Evolutionary conservation across 2,329 filamentous ascomycete species (phyloP), one percentile per base, ranked within the genome.

Genomic region (Ceratocystis diversiconidia): DNA sequence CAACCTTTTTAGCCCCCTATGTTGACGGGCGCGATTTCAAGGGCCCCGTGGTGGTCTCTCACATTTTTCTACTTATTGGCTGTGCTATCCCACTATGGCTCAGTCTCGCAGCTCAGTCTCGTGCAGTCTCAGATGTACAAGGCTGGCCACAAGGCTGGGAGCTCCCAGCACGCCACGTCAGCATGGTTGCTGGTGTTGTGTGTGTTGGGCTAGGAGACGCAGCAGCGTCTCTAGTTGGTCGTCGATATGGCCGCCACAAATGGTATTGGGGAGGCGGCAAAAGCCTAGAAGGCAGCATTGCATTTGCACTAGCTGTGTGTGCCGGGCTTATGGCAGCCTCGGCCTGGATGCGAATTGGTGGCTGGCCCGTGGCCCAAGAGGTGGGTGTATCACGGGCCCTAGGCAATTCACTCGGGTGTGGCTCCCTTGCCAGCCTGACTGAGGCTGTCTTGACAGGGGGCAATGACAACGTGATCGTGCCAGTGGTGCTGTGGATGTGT

Each of bases 231-330:
- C 80, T 99, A 1, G 87, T 97, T 63, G 94, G 94, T 0, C 82
- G 94, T 43, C 85, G 92, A 19, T 96, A 86, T 73, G 94, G 94
- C 2, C 85, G 85, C 32, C 82, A 84, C 43, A 97, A 96, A 78
- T 99, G 94, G 94, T 82, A 92, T 28, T 99, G 94, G 94, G 89
- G 90, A 15, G 94, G 94, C 3, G 92, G 92, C 15, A 99, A 99
- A 80, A 96, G 90, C 69, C 79, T 99, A 1, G 92, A 99, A 75
- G 94, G 94, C 65, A 86, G 83, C 69, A 70, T 86, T 5, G 94
- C 94, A 0, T 97, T 99, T 75, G 87, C 86, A 0, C 75, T 78
- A 3, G 92, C 90, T 2, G 94, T 97, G 3, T 88, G 87, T 63
- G 69, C 81, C 3, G 94, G 92, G 0, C 79, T 97, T 59, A 75